phyloP scores from a whole-genome alignment of 2,329 filamentous ascomycete species.

The Triangularia setosa region DNA sequence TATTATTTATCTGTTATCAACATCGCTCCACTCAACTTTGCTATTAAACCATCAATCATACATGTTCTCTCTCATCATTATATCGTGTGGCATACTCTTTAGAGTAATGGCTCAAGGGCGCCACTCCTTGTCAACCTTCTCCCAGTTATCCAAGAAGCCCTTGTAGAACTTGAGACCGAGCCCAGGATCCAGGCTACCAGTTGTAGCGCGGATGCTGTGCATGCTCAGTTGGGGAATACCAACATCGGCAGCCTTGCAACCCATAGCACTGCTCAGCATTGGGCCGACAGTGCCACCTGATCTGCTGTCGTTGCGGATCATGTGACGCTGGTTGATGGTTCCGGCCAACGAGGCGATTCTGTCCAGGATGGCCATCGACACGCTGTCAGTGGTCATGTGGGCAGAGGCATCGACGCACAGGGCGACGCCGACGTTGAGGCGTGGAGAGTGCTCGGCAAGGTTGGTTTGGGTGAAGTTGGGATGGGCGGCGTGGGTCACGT shows the following conservation, averaged over 20 bases:
- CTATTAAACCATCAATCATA: neutral
- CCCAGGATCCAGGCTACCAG: constrained; percentile 79
- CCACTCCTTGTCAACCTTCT: constrained; percentile 81
- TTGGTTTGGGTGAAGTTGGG: constrained; percentile 88
- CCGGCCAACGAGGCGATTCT: constrained; percentile 72
- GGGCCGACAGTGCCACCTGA: constrained; percentile 95
- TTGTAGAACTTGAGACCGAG: constrained; percentile 85
- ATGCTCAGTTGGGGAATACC: constrained; percentile 90
- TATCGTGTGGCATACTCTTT: neutral
- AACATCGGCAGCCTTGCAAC: constrained; percentile 78
- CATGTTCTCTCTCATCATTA: neutral
- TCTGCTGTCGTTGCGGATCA: constrained; percentile 88
- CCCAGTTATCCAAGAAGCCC: constrained; percentile 82
- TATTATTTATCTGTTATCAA: neutral
- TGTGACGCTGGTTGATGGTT: constrained; percentile 77
- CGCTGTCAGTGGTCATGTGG: constrained; percentile 91
- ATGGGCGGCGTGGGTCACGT: constrained; percentile 91
- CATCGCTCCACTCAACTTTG: neutral
- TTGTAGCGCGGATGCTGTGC: constrained; percentile 89
- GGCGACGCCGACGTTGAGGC: constrained; percentile 81
- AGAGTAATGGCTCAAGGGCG: constrained; percentile 2
- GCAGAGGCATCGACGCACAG: constrained; percentile 82
- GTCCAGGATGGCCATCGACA: constrained; percentile 76
- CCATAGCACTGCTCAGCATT: constrained; percentile 75
- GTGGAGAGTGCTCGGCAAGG: constrained; percentile 78